These are phyloP conservation scores for Suillus tomentosus DNA, from an alignment of 768 basidiomycete genomes.

Conservation along the genomic window DNA sequence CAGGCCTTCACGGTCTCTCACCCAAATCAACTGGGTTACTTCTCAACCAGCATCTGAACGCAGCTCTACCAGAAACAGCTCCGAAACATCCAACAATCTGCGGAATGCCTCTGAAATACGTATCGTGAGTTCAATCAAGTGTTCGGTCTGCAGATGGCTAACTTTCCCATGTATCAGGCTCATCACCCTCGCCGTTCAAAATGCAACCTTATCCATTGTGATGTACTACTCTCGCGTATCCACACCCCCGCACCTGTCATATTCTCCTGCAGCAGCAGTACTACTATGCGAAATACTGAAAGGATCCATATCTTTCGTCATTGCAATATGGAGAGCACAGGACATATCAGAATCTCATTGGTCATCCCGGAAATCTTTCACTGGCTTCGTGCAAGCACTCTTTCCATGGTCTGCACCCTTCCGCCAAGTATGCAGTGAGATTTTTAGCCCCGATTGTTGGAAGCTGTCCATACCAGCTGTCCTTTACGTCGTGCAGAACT, in stretches of 20 bases:
- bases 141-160: slow-evolving; percentile 9
- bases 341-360: slow-evolving; percentile 43
- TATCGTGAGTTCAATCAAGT: slow-evolving; percentile 57
- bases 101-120: slow-evolving; percentile 77
- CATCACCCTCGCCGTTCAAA: slow-evolving; percentile 90
- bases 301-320: slow-evolving; percentile 85
- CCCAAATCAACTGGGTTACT: slow-evolving; percentile 41
- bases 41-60: slow-evolving; percentile 36
- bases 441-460: slow-evolving; percentile 95
- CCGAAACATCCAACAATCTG: slow-evolving; percentile 53
- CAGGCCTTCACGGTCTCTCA: slow-evolving; percentile 42
- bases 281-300: slow-evolving; percentile 94
- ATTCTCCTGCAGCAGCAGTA: slow-evolving; percentile 94
- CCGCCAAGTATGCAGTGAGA: slow-evolving; percentile 60
- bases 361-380: slow-evolving; percentile 43
- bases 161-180: slow-evolving; percentile 39
- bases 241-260: slow-evolving; percentile 72
- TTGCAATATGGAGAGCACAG: slow-evolving; percentile 66
- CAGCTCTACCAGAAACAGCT: slow-evolving; percentile 33
- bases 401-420: slow-evolving; percentile 53
- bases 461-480: slow-evolving; percentile 96
- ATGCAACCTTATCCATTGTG: slow-evolving; percentile 92
- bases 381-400: slow-evolving; percentile 36
- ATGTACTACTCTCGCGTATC: slow-evolving; percentile 99
- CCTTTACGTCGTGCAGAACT: slow-evolving; percentile 95